Evolutionary conservation across 2,329 filamentous ascomycete genomes (phyloP).

Genomic region (Colletotrichum gigasporum): DNA sequence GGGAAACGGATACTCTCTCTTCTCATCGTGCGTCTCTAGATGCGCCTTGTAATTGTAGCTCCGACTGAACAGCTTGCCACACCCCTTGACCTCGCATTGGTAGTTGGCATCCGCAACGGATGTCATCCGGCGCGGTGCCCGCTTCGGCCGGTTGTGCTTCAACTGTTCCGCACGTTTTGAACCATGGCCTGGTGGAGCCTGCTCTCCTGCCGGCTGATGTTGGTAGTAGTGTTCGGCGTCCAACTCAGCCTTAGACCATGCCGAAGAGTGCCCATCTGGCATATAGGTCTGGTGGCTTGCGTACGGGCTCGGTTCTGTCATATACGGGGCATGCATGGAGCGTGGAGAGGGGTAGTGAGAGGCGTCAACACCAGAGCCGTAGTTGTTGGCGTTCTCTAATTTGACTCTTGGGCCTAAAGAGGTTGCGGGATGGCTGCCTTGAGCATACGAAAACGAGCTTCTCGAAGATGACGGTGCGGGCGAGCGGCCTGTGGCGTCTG

Average conservation of each 20-base stretch:
- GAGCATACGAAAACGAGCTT: slow-evolving; percentile 3
- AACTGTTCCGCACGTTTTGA: slow-evolving; percentile 30
- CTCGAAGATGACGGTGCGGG: slow-evolving; percentile 16
- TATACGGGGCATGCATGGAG: slow-evolving; percentile 45
- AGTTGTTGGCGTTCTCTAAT: slow-evolving; percentile 48
- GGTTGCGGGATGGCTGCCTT: background rate
- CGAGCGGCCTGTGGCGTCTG: slow-evolving; percentile 8
- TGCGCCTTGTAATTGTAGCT: slow-evolving; percentile 90
- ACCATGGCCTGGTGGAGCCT: slow-evolving; percentile 35
- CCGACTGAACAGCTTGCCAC: slow-evolving; percentile 82
- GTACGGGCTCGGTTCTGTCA: slow-evolving; percentile 22
- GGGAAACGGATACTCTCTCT: slow-evolving; percentile 74
- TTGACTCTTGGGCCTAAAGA: slow-evolving; percentile 48
- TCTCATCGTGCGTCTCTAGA: slow-evolving; percentile 83
- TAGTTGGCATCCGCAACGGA: slow-evolving; percentile 77
- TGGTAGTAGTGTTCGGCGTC: slow-evolving; percentile 32
- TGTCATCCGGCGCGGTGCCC: slow-evolving; percentile 61
- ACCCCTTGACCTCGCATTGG: slow-evolving; percentile 74
- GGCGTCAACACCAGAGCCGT: slow-evolving; percentile 45
- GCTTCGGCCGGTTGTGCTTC: slow-evolving; percentile 41
- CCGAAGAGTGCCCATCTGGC: slow-evolving; percentile 33
- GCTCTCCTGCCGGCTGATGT: slow-evolving; percentile 26
- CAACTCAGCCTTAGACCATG: slow-evolving; percentile 52
- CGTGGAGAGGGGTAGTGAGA: slow-evolving; percentile 53
- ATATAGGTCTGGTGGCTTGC: slow-evolving; percentile 21